phyloP scores from a whole-genome alignment of 2,329 filamentous ascomycete genomes.

The Alternaria sp. region DNA sequence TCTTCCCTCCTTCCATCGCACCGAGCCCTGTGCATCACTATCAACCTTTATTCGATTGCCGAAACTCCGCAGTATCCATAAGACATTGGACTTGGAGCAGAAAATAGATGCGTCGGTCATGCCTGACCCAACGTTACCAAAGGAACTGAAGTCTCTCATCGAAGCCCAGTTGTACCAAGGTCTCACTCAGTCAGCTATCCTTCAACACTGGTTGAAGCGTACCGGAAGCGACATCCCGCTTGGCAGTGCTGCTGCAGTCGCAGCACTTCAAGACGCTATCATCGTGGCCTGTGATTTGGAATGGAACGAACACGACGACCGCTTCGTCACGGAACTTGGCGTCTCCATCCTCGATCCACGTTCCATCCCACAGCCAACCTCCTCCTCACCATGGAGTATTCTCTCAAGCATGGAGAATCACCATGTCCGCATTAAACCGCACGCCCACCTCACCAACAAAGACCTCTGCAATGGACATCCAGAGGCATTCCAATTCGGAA shows the following conservation, averaged over 20 bases:
- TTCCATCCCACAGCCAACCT: neutral
- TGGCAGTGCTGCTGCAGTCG: neutral
- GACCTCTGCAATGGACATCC: slow-evolving; percentile 20
- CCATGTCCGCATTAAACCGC: slow-evolving; percentile 27
- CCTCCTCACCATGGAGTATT: slow-evolving; percentile 3
- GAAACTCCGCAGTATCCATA: neutral
- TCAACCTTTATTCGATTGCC: neutral
- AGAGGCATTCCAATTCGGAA: slow-evolving; percentile 29
- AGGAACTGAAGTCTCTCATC: neutral
- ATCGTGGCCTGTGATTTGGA: slow-evolving; percentile 29
- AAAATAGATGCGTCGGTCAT: neutral
- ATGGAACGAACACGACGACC: slow-evolving; percentile 27
- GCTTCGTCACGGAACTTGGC: slow-evolving; percentile 29
- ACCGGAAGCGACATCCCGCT: neutral
- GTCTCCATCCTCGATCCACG: slow-evolving; percentile 20
- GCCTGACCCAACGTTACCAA: neutral
- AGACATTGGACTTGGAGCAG: neutral
- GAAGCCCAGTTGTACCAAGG: neutral
- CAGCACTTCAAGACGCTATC: slow-evolving; percentile 17
- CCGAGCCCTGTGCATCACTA: neutral
- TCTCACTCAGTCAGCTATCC: slow-evolving; percentile 10
- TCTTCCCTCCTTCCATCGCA: neutral
- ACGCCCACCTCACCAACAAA: slow-evolving; percentile 29
- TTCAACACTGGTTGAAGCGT: slow-evolving; percentile 9
- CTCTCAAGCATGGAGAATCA: slow-evolving; percentile 11